These are phyloP conservation scores for Sporothrix humicola DNA, from an alignment of 2,329 filamentous ascomycete genomes.

Conservation along the genomic window DNA sequence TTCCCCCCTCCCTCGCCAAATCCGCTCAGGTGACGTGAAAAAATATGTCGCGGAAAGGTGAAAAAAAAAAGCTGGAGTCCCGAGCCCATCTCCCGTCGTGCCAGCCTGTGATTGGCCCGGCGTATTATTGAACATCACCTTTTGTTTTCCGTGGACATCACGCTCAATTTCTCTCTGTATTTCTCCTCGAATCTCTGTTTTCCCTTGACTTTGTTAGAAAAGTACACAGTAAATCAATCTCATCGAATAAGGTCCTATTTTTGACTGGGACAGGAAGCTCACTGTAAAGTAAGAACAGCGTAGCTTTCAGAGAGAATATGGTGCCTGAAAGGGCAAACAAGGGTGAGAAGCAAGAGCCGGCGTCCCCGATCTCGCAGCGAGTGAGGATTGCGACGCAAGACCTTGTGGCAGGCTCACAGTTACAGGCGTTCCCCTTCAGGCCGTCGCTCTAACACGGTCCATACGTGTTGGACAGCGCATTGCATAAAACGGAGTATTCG, in stretches of 20 bases:
- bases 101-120: conserved; percentile 18
- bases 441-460: neutral
- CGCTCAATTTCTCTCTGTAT: neutral
- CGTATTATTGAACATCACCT: neutral
- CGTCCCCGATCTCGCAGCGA: conserved; percentile 31
- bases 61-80: conserved; percentile 1
- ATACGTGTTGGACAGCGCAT: neutral
- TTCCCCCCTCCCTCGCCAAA: conserved; percentile 38
- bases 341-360: conserved; percentile 15
- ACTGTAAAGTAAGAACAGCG: neutral
- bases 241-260: neutral
- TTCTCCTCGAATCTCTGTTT: neutral
- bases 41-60: conserved; percentile 32
- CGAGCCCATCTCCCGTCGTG: conserved; percentile 16
- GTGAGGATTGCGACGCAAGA: neutral
- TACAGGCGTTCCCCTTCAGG: neutral
- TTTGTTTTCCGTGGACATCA: too few relatives aligned
- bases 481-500: neutral
- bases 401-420: neutral
- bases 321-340: neutral
- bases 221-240: neutral
- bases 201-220: neutral
- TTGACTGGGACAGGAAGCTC: neutral
- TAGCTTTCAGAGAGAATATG: neutral
- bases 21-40: conserved; percentile 42